These are phyloP conservation scores for Globisporangium paddicum DNA, from an alignment of 352 stramenopile species.

Conservation along the genomic window DNA sequence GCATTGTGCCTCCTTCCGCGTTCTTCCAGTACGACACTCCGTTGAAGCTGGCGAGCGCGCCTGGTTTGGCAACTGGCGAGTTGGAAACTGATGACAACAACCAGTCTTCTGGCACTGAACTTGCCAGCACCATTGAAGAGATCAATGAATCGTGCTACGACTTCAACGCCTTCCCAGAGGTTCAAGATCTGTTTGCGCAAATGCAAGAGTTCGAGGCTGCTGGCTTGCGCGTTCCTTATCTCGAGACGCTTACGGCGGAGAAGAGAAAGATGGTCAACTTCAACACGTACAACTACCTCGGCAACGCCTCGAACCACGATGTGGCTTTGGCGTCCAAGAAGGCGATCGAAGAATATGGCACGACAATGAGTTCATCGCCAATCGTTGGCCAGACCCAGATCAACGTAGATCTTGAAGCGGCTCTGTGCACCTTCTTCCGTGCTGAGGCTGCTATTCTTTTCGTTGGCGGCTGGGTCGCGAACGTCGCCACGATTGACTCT, in stretches of 20 bases:
- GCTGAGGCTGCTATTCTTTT: slow-evolving; percentile 57
- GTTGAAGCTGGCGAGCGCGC: slow-evolving; percentile 49
- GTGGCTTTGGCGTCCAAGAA: slow-evolving; percentile 50
- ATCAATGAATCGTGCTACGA: slow-evolving; percentile 67
- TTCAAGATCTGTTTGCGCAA: slow-evolving; percentile 51
- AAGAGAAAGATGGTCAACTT: slow-evolving; percentile 80
- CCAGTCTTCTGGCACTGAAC: slow-evolving; percentile 10
- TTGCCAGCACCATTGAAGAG: slow-evolving; percentile 44
- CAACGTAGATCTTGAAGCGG: slow-evolving; percentile 64
- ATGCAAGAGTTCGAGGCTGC: slow-evolving; percentile 73
- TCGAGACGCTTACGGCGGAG: slow-evolving; percentile 64
- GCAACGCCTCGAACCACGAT: slow-evolving; percentile 53
- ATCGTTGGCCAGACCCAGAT: slow-evolving; percentile 75
- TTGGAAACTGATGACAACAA: slow-evolving; percentile 22
- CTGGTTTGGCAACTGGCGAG: slow-evolving; percentile 48
- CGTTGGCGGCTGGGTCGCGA: slow-evolving; percentile 71
- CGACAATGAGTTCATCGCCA: slow-evolving; percentile 76
- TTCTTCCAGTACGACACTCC: slow-evolving; percentile 74
- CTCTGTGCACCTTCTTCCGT: slow-evolving; percentile 57
- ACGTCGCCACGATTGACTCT: slow-evolving; percentile 74
- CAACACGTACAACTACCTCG: slow-evolving; percentile 86
- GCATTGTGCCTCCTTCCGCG: slow-evolving; percentile 55
- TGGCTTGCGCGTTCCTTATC: slow-evolving; percentile 61
- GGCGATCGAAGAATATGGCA: slow-evolving; percentile 67
- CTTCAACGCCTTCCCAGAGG: slow-evolving; percentile 61